Conservation (phyloP, 441 rosid species). For the Adansonia gregorii region DNA sequence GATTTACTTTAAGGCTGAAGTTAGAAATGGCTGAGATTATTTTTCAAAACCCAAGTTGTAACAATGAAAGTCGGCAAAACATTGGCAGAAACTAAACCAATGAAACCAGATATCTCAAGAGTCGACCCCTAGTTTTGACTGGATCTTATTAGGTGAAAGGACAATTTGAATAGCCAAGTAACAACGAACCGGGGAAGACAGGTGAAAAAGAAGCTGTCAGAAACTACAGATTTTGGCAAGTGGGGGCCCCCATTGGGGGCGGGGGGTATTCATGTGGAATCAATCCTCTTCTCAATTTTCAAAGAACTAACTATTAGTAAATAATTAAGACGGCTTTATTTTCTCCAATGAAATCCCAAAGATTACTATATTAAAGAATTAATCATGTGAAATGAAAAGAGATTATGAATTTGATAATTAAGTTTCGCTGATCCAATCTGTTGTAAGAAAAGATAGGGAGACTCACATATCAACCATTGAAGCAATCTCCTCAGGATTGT, state of each 20-base stretch:
- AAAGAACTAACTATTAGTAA: conserved; percentile 12
- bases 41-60: background rate
- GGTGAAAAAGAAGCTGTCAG: conserved; percentile 24
- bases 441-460: background rate
- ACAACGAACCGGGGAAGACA: background rate
- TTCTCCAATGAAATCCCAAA: background rate
- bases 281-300: background rate
- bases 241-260: background rate
- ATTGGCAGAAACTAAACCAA: background rate
- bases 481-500: conserved; percentile 49
- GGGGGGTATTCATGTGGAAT: background rate
- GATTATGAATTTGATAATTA: background rate
- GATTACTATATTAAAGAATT: background rate
- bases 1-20: background rate
- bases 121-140: conserved; percentile 5
- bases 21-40: background rate
- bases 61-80: background rate
- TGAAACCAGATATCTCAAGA: background rate
- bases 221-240: background rate
- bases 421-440: background rate
- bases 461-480: conserved; percentile 49
- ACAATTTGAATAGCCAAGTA: conserved; percentile 2
- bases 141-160: background rate
- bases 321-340: background rate
- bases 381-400: background rate